Evolutionary conservation across 768 basidiomycete species (phyloP).

Genomic region (Lactifluus echinatus): DNA sequence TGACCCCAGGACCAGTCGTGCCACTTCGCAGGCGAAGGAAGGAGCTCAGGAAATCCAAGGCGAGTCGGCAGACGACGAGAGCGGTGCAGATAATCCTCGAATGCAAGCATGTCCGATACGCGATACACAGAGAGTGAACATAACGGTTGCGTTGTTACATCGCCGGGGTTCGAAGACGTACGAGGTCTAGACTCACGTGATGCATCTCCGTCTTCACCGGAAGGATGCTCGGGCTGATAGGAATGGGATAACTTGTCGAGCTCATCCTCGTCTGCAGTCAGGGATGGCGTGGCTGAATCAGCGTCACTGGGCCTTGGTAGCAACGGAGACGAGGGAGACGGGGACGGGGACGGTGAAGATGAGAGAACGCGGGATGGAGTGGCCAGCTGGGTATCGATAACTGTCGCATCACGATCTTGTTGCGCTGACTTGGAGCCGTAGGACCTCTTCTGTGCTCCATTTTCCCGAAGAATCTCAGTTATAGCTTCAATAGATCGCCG

Average conservation of each 20-base stretch:
- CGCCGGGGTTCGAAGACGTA: background rate
- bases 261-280: slow-evolving; percentile 17
- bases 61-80: slow-evolving; percentile 20
- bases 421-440: background rate
- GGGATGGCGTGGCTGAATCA: slow-evolving; percentile 9
- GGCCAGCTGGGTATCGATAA: background rate
- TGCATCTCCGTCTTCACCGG: background rate
- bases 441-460: background rate
- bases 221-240: background rate
- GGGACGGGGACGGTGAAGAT: background rate
- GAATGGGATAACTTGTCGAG: slow-evolving; percentile 1
- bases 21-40: slow-evolving; percentile 15
- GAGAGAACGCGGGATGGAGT: background rate
- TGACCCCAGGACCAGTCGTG: slow-evolving; percentile 21
- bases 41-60: slow-evolving; percentile 15
- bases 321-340: background rate
- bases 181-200: background rate
- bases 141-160: slow-evolving; percentile 1
- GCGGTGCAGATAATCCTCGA: slow-evolving; percentile 20
- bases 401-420: background rate
- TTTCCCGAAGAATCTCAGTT: slow-evolving; percentile 15
- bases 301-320: background rate
- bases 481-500: slow-evolving; percentile 13
- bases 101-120: slow-evolving; percentile 16
- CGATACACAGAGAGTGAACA: slow-evolving; percentile 17